phyloP scores from a whole-genome alignment of 192 early-diverging fungal genomes.

The Chytriomyces hyalinus region DNA sequence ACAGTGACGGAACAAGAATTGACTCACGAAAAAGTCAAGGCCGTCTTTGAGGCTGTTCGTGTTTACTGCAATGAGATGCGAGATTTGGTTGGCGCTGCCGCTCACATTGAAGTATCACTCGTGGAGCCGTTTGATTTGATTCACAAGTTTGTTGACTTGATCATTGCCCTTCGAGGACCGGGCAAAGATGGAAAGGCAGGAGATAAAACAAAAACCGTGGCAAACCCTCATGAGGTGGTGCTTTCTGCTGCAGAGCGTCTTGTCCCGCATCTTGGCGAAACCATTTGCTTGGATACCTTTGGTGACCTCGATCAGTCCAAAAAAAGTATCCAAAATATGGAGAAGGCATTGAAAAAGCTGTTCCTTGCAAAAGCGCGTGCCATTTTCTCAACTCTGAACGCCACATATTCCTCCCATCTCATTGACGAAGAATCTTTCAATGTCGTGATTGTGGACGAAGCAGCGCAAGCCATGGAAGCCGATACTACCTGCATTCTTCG shows the following conservation, averaged over 20 bases:
- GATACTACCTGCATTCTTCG: constrained; percentile 25
- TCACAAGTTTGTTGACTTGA: background rate
- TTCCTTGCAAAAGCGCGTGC: constrained; percentile 19
- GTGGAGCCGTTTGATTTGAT: constrained; percentile 22
- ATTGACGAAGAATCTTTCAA: constrained; percentile 11
- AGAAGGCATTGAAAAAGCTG: background rate
- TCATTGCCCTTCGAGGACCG: background rate
- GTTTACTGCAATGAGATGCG: constrained; percentile 10
- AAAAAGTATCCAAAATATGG: background rate
- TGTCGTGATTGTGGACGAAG: constrained; percentile 32
- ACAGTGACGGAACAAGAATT: background rate
- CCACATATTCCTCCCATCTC: constrained; percentile 2
- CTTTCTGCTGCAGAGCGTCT: background rate
- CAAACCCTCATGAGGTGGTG: background rate
- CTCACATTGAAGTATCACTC: constrained; percentile 8
- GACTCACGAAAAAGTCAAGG: background rate
- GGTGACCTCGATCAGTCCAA: constrained; percentile 11
- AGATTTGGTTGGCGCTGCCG: background rate
- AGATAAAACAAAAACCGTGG: background rate
- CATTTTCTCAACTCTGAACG: constrained; percentile 29
- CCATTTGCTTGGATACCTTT: constrained; percentile 5
- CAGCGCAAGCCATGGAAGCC: constrained; percentile 25
- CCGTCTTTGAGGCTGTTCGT: background rate
- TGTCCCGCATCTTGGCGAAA: background rate
- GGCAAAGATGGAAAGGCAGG: background rate